Conservation (phyloP, 1,284 basidiomycete species). For the Moesziomyces parantarcticus region DNA sequence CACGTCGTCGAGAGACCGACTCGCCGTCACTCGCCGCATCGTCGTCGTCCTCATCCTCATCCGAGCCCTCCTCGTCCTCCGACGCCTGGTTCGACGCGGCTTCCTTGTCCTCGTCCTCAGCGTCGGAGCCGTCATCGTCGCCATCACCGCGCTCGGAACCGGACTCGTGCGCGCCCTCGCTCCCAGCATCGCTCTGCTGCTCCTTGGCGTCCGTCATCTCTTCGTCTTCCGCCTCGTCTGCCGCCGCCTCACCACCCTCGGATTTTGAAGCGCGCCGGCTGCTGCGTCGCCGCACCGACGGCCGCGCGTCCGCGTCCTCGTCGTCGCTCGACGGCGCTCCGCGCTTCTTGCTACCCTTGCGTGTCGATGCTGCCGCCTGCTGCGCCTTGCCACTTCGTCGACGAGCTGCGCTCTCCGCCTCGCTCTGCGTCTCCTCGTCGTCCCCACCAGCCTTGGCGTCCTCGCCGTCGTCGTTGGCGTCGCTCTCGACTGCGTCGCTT, state of each 20-base stretch:
- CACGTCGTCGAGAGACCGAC: conserved; percentile 9
- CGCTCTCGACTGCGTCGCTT: conserved; percentile 15
- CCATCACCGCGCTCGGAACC: conserved; percentile 13
- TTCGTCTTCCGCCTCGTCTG: conserved; percentile 24
- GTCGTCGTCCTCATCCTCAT: conserved; percentile 31
- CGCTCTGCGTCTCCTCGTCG: conserved; percentile 30
- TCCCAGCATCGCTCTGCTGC: conserved; percentile 35
- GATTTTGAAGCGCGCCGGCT: conserved; percentile 41
- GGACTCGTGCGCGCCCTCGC: conserved; percentile 19
- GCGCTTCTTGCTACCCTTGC: conserved; percentile 26
- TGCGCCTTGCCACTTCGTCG: conserved; percentile 19
- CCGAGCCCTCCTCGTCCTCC: conserved; percentile 26
- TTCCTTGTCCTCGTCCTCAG: conserved; percentile 10
- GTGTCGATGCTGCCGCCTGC: conserved; percentile 2
- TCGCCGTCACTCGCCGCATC: conserved; percentile 26
- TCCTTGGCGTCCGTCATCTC: conserved; percentile 45
- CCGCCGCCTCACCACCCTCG: conserved; percentile 16
- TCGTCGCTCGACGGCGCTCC: conserved; percentile 37
- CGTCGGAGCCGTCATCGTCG: conserved; percentile 21
- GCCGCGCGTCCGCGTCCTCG: conserved; percentile 30
- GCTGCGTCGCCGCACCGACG: conserved; percentile 39
- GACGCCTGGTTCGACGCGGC: neutral
- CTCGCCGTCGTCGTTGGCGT: conserved; percentile 23
- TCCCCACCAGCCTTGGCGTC: conserved; percentile 14
- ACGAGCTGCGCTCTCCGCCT: conserved; percentile 27